Evolutionary conservation across 345 rosid genomes (phyloP).

Genomic region (Iberis pinnata): DNA sequence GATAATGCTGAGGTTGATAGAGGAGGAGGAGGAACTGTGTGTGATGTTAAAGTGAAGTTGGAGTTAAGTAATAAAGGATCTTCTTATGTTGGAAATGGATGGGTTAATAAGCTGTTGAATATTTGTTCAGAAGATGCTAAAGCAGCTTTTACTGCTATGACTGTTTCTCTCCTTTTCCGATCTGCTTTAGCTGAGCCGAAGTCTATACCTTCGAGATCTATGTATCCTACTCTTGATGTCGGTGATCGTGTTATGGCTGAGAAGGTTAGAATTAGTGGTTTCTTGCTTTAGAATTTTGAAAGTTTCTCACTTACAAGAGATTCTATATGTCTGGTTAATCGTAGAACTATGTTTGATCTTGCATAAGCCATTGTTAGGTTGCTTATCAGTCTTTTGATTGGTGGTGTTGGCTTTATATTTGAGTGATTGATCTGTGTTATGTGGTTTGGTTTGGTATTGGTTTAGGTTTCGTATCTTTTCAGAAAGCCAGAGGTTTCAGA

Average conservation of each 20-base stretch:
- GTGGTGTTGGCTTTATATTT: not conserved
- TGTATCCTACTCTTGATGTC: slow-evolving; percentile 79
- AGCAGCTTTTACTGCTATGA: slow-evolving; percentile 74
- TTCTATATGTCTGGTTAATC: not conserved
- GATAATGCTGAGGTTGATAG: slow-evolving; percentile 40
- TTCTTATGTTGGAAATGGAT: slow-evolving; percentile 33
- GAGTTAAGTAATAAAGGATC: slow-evolving; percentile 30
- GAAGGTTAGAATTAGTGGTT: slow-evolving; percentile 46
- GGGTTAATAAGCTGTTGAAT: slow-evolving; percentile 54
- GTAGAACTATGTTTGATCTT: not conserved
- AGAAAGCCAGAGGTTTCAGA: slow-evolving; percentile 79
- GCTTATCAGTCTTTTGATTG: not conserved
- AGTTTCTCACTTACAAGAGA: not conserved
- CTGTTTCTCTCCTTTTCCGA: slow-evolving; percentile 65
- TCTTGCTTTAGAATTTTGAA: not conserved
- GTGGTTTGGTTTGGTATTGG: slow-evolving; percentile 6
- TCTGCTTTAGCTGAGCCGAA: slow-evolving; percentile 80
- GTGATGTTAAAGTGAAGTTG: slow-evolving; percentile 24
- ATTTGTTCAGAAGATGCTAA: slow-evolving; percentile 74
- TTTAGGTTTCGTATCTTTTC: slow-evolving; percentile 73
- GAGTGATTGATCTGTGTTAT: not conserved
- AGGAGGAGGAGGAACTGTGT: slow-evolving; percentile 42
- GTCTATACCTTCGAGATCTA: slow-evolving; percentile 73
- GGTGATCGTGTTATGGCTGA: slow-evolving; percentile 87
- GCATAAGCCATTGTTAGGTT: too few relatives aligned